Conservation (phyloP, 805 yeast species). For the Yarrowia deformans region DNA sequence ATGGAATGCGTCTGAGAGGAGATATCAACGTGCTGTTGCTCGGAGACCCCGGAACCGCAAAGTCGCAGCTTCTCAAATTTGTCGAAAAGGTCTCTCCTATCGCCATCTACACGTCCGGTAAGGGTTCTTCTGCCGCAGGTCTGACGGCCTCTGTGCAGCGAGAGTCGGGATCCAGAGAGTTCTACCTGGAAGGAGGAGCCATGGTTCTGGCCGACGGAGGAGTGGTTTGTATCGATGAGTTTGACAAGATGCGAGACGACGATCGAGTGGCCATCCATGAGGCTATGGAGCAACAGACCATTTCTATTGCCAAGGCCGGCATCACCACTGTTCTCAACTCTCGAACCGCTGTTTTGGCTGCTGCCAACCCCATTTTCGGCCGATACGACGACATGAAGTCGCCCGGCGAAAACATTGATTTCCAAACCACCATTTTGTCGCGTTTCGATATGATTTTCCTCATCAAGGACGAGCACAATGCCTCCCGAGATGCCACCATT, state of each 20-base stretch:
- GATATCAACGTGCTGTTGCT: constrained; percentile 90
- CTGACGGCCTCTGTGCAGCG: constrained; percentile 97
- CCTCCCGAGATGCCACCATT: constrained; percentile 80
- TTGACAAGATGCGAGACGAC: constrained; percentile 98
- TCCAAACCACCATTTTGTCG: constrained; percentile 94
- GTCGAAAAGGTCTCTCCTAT: constrained; percentile 95
- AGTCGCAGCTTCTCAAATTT: constrained; percentile 92
- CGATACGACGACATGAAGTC: constrained; percentile 94
- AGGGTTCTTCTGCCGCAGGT: constrained; percentile 99
- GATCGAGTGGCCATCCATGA: constrained; percentile 99
- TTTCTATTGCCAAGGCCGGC: constrained; percentile 98
- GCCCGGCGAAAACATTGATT: constrained; percentile 98
- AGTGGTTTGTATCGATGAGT: constrained; percentile 98
- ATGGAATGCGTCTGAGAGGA: constrained; percentile 96
- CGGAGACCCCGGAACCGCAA: constrained; percentile 99
- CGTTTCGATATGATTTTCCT: constrained; percentile 98
- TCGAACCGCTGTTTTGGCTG: constrained; percentile 94
- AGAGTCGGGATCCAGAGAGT: constrained; percentile 84
- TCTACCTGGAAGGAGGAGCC: constrained; percentile 98
- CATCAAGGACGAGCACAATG: constrained; percentile 94
- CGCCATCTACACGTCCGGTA: constrained; percentile 96
- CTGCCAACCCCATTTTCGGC: constrained; percentile 97
- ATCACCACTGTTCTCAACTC: constrained; percentile 96
- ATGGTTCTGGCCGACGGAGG: constrained; percentile 99
- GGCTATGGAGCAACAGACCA: constrained; percentile 99